Percentiles rank a stretch among this genome's conserved stretches.
These are phyloP conservation scores for Ganoderma sinense DNA, from an alignment of 1,284 basidiomycete species.

Conservation along the genomic window DNA sequence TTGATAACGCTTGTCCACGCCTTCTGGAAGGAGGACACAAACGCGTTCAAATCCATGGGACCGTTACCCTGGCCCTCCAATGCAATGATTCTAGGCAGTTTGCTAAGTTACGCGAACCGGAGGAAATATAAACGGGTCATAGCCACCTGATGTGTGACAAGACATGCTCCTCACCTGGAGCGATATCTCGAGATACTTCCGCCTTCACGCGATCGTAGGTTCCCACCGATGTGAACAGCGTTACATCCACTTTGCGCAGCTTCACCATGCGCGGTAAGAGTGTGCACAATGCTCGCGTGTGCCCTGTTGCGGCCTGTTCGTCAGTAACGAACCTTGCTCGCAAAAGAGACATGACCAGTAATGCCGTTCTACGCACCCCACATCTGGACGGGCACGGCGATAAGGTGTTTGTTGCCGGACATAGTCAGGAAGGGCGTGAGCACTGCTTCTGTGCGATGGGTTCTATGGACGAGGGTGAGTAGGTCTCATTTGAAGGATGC, in stretches of 20 bases:
- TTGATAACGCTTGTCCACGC: not conserved
- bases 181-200: not conserved
- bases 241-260: not conserved
- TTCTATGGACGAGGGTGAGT: not conserved
- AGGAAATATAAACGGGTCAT: not conserved
- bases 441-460: not conserved
- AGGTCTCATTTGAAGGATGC: not conserved
- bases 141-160: not conserved
- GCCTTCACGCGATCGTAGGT: not conserved
- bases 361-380: not conserved
- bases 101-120: not conserved
- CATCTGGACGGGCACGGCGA: slow-evolving; percentile 1
- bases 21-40: not conserved
- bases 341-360: not conserved
- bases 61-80: not conserved
- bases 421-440: not conserved
- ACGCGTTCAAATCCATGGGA: not conserved
- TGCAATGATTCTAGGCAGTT: not conserved
- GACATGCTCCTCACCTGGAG: not conserved
- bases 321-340: not conserved
- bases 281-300: not conserved
- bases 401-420: not conserved
- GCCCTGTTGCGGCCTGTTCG: not conserved
- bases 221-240: not conserved
- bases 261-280: not conserved